Base-by-base conservation (phyloP, 345 rosid genomes). In the Eutrema heterophyllum region DNA sequence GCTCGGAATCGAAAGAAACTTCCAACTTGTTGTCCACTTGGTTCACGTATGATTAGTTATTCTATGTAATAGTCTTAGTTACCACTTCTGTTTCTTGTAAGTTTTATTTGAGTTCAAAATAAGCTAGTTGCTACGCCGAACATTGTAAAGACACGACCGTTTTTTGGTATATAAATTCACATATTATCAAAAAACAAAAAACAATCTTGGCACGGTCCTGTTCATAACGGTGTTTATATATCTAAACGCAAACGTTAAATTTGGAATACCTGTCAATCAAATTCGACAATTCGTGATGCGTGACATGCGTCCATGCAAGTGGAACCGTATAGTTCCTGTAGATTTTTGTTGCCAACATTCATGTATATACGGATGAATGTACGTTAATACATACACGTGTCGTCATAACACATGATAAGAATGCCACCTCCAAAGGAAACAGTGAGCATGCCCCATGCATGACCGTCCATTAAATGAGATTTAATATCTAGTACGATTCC, bases 401-500 rank as follows among this genome's bases (percentile, higher is more conserved):
- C 12, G 5, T 10, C 27, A 50, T 11, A 9, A 33, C 12, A 60
- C 30, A 68, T 60, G 64, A 68, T 76, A 69, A 53, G 59, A 64
- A 56, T 76, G 75, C 45, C 80, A 76, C 80, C 75, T 63, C 57
- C 30, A 70, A 70, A 48, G 80, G 75, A 64, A 76, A 70, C 80
- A 76, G 38, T 39, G 43, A 51, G 46, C 61, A 76, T 69, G 75
- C 75, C 55, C 70, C 70, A 76, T 56, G 71, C 72, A 77, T 77
- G 80, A 70, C 76, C 64, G 14, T 63, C 67, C 76, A 70, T 64
- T 64, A 13, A 75, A 24, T 75, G 3, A 48, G 52, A 36, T 68
- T 68, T 51, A 68, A 68, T 62, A 52, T 68, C 70, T 33, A 68
- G 9, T 75, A 60, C 79, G 57, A 75, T 60, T 68, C 68, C 35